Evolutionary conservation across 306 rosid species (phyloP), one percentile per base, ranked within the genome.

Genomic region (Cicer cuneatum): DNA sequence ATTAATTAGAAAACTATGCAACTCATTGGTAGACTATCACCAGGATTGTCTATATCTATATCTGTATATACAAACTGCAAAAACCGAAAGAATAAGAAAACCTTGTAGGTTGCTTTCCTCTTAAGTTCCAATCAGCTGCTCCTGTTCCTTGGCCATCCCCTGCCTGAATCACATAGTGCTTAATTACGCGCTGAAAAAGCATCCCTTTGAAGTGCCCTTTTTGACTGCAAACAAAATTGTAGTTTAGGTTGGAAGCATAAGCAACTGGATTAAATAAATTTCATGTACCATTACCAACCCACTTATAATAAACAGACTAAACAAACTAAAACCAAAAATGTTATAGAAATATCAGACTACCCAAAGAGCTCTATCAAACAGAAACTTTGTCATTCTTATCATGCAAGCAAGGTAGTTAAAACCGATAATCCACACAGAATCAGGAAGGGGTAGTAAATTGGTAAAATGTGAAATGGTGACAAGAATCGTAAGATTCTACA

Each of bases 151-250:
- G 83, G 74, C 76, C 80, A 48, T 84, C 88, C 77, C 98, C 98
- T 24, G 92, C 98, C 72, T 91, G 96, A 78, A 94, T 87, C 69
- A 91, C 88, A 19, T 77, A 88, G 81, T 94, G 90, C 81, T 94
- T 94, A 56, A 94, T 87, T 69, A 94, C 98, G 10, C 83, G 91
- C 39, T 85, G 85, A 78, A 94, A 94, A 74, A 63, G 83, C 98
- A 89, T 91, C 69, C 93, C 97, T 72, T 86, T 88, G 79, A 91
- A 94, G 78, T 83, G 90, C 45, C 93, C 89, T 67, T 91, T 91
- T 83, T 94, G 98, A 81, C 97, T 91, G 93, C 84, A 83, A 79
- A 77, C 58, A 47, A 70, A 70, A 63, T 54, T 60, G 29, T 24
- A 72, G 47, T 49, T 66, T 60, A 41, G 69, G 42, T 75, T 66